Evolutionary conservation across 495 filamentous ascomycete species (phyloP).

Genomic region (Penicillium cataractarum): DNA sequence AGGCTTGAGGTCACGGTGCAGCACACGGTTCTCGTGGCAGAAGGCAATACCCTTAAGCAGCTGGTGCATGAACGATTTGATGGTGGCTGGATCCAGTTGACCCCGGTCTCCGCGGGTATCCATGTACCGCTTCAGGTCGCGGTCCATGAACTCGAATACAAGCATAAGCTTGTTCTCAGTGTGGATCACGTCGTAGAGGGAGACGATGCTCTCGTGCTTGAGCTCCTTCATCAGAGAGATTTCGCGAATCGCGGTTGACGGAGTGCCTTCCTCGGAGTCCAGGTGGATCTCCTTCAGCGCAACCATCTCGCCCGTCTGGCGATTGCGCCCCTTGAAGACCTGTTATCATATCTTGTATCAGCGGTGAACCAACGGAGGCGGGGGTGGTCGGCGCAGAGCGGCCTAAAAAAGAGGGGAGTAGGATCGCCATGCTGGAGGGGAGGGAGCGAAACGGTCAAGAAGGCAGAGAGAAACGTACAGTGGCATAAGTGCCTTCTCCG

Average conservation of each 20-base stretch:
- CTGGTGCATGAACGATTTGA: slow-evolving; percentile 98
- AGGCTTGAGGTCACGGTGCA: slow-evolving; percentile 95
- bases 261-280: slow-evolving; percentile 97
- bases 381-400: not conserved
- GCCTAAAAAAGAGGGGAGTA: not conserved
- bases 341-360: slow-evolving; percentile 39
- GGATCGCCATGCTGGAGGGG: not conserved
- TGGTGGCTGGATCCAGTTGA: slow-evolving; percentile 77
- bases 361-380: slow-evolving; percentile 12
- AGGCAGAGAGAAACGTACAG: slow-evolving; percentile 59
- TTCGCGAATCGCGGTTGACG: slow-evolving; percentile 97
- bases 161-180: slow-evolving; percentile 99
- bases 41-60: slow-evolving; percentile 93
- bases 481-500: slow-evolving; percentile 98
- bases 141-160: slow-evolving; percentile 98
- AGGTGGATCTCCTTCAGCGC: slow-evolving; percentile 99
- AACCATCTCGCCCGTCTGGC: slow-evolving; percentile 93
- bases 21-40: slow-evolving; percentile 92
- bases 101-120: slow-evolving; percentile 84
- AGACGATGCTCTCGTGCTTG: slow-evolving; percentile 97
- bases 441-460: slow-evolving; percentile 5
- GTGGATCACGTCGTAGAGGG: slow-evolving; percentile 97
- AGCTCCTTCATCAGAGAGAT: slow-evolving; percentile 99
- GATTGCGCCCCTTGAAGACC: slow-evolving; percentile 98
- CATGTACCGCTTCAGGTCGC: slow-evolving; percentile 99